Conservation (phyloP, 73 alveolate genomes). For the Paramecium caudatum region DNA sequence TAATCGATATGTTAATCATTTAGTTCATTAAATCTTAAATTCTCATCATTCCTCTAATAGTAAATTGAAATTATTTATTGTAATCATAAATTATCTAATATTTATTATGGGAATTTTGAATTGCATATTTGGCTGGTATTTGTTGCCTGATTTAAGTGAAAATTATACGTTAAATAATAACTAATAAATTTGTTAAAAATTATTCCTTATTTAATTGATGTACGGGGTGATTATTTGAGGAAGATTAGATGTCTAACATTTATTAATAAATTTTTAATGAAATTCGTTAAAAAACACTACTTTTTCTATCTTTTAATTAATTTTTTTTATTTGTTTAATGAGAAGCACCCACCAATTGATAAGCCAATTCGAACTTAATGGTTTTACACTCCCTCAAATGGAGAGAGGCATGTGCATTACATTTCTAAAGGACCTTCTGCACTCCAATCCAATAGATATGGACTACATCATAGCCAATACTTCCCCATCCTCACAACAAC, state of each 20-base stretch:
- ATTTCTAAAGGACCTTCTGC: constrained; percentile 26
- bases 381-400: constrained; percentile 30
- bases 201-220: no score
- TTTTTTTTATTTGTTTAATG: constrained; percentile 47
- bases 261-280: constrained; percentile 38
- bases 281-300: constrained; percentile 56
- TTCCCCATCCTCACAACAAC: neutral
- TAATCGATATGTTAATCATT: constrained; percentile 47
- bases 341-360: constrained; percentile 59
- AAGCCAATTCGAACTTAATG: constrained; percentile 42
- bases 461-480: constrained; percentile 19
- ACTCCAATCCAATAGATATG: constrained; percentile 18
- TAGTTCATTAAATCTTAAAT: constrained; percentile 28
- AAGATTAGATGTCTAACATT: neutral
- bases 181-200: no score
- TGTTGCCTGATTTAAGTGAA: no score
- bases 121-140: no score
- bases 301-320: constrained; percentile 11
- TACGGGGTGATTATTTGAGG: no score
- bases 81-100: neutral
- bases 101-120: constrained; percentile 55
- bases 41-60: neutral
- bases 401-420: constrained; percentile 32
- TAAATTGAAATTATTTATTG: neutral
- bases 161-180: no score